A percentile compares a stretch with the other conserved stretches of the same genome.
Evolutionary conservation across 2,329 filamentous ascomycete species (phyloP).

Genomic region (Penicillium freii): DNA sequence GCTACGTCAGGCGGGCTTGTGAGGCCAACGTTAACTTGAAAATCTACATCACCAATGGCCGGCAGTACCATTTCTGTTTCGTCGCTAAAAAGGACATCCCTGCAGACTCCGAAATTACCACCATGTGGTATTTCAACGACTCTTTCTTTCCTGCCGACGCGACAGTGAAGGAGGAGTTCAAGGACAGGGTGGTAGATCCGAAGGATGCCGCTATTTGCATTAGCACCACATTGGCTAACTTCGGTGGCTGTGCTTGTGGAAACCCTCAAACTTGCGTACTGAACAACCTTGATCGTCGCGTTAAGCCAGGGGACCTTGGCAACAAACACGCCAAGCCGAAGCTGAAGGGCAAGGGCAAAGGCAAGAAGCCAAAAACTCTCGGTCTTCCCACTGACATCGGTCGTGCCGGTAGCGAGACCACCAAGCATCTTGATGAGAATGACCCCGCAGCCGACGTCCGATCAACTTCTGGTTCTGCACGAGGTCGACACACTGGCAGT

Average conservation of each 20-base stretch:
- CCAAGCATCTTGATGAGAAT: slow-evolving; percentile 54
- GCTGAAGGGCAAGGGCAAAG: slow-evolving; percentile 46
- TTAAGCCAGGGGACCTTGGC: not conserved
- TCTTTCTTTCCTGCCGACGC: slow-evolving; percentile 27
- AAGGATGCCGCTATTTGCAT: slow-evolving; percentile 46
- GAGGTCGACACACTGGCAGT: slow-evolving; percentile 53
- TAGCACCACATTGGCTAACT: slow-evolving; percentile 50
- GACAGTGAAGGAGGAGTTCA: slow-evolving; percentile 15
- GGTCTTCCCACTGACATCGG: slow-evolving; percentile 50
- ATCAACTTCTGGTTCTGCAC: slow-evolving; percentile 58
- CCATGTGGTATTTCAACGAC: slow-evolving; percentile 49
- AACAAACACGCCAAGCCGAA: slow-evolving; percentile 31
- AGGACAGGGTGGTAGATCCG: slow-evolving; percentile 42
- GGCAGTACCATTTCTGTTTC: slow-evolving; percentile 89
- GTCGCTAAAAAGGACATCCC: slow-evolving; percentile 76
- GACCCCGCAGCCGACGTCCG: slow-evolving; percentile 55
- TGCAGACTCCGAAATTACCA: slow-evolving; percentile 51
- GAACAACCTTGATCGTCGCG: slow-evolving; percentile 45
- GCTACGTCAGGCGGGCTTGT: slow-evolving; percentile 91
- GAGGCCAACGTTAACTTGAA: slow-evolving; percentile 84
- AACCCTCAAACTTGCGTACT: slow-evolving; percentile 40
- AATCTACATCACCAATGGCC: slow-evolving; percentile 74
- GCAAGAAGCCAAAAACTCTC: slow-evolving; percentile 44
- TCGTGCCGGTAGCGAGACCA: slow-evolving; percentile 59
- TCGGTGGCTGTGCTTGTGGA: slow-evolving; percentile 51